Evolutionary conservation across 306 rosid genomes (phyloP).

Genomic region (Bauhinia variegata): DNA sequence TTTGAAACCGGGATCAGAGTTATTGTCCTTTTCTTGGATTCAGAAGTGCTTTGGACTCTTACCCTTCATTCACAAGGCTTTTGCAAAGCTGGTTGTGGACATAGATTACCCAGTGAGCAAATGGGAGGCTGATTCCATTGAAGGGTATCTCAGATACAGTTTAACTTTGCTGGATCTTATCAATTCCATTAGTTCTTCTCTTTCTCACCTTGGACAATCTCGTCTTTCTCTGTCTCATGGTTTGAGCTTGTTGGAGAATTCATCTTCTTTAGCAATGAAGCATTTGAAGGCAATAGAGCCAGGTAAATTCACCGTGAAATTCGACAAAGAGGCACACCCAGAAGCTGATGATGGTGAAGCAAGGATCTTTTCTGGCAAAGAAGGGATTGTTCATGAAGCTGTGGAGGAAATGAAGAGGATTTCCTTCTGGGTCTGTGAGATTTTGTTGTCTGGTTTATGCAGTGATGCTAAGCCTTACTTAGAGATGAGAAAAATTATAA

Average conservation of each 20-base stretch:
- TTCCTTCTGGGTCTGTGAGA: slow-evolving; percentile 64
- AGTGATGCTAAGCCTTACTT: slow-evolving; percentile 47
- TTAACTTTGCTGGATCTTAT: slow-evolving; percentile 55
- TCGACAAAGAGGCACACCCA: slow-evolving; percentile 15
- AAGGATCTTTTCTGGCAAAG: slow-evolving; percentile 40
- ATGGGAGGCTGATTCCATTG: slow-evolving; percentile 59
- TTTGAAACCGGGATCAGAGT: slow-evolving; percentile 37
- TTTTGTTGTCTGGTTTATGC: slow-evolving; percentile 55
- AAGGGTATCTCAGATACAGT: slow-evolving; percentile 60
- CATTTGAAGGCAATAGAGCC: slow-evolving; percentile 49
- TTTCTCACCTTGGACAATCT: slow-evolving; percentile 55
- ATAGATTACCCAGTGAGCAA: slow-evolving; percentile 58
- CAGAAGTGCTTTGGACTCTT: slow-evolving; percentile 50
- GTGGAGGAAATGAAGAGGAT: slow-evolving; percentile 55
- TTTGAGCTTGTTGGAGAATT: slow-evolving; percentile 49
- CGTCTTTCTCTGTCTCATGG: slow-evolving; percentile 61
- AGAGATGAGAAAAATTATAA: slow-evolving; percentile 48
- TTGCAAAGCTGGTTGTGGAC: slow-evolving; percentile 64
- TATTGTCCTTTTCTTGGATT: slow-evolving; percentile 56
- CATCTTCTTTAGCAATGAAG: slow-evolving; percentile 43
- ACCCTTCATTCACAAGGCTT: slow-evolving; percentile 51
- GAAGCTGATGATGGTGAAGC: slow-evolving; percentile 20
- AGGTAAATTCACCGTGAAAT: slow-evolving; percentile 26
- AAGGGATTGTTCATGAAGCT: slow-evolving; percentile 49
- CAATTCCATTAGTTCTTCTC: slow-evolving; percentile 58